A percentile compares a stretch with the other conserved stretches of the same genome.
Evolutionary conservation across 371 early-diverging fungal genomes (phyloP).

Genomic region (Mortierella sp.): DNA sequence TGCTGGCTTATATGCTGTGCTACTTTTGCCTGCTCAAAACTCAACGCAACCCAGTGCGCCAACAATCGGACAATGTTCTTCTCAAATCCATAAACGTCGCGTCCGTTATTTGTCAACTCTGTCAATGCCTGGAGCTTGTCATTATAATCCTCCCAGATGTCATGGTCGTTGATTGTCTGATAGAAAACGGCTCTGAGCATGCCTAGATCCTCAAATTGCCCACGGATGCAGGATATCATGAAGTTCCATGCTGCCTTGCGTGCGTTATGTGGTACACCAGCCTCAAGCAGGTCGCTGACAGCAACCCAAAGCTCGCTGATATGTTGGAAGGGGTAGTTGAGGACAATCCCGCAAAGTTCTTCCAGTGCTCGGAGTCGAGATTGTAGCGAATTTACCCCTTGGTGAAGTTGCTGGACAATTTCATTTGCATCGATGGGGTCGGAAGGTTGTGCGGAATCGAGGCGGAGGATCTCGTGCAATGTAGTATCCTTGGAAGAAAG

Average conservation of each 20-base stretch:
- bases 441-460: constrained; percentile 43
- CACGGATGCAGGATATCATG: constrained; percentile 71
- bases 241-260: constrained; percentile 69
- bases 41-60: constrained; percentile 64
- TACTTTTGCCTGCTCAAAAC: constrained; percentile 52
- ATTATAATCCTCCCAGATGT: constrained; percentile 67
- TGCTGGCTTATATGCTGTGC: constrained; percentile 39
- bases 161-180: constrained; percentile 61
- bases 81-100: constrained; percentile 79
- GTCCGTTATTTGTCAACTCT: constrained; percentile 73
- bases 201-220: constrained; percentile 71
- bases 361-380: constrained; percentile 52
- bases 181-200: constrained; percentile 73
- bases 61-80: constrained; percentile 70
- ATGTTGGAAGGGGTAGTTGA: constrained; percentile 66
- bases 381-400: constrained; percentile 33
- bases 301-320: constrained; percentile 69
- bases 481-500: constrained; percentile 37
- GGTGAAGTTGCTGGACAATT: constrained; percentile 50
- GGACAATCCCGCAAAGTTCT: constrained; percentile 44
- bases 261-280: constrained; percentile 62
- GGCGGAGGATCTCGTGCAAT: constrained; percentile 39
- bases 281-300: constrained; percentile 63
- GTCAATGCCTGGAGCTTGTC: constrained; percentile 66
- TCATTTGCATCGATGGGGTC: constrained; percentile 56